Conservation (phyloP, 257 asterid species). For the Buddleja alternifolia region DNA sequence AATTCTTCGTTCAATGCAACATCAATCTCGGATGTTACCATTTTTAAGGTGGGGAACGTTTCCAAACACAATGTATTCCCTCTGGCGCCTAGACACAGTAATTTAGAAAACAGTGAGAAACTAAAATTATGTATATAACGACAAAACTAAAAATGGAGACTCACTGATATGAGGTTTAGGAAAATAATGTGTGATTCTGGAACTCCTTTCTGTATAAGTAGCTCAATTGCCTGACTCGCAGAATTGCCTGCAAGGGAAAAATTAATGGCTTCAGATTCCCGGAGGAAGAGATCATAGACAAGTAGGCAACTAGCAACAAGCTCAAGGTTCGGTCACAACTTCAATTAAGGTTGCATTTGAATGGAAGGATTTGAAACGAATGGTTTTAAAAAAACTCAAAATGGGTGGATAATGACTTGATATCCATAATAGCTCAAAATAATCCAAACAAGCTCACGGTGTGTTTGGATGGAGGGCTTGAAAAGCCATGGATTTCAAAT, state of each 20-base stretch:
- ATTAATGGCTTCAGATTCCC: neutral
- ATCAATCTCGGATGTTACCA: conserved; percentile 65
- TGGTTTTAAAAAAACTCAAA: too few relatives aligned
- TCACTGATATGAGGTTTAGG: conserved; percentile 72
- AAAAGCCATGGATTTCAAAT: too few relatives aligned
- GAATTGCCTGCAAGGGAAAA: conserved; percentile 54
- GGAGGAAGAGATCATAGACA: neutral
- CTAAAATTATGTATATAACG: neutral
- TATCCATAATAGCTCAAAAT: too few relatives aligned
- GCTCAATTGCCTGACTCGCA: conserved; percentile 72
- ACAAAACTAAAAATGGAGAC: conserved; percentile 25
- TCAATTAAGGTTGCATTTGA: too few relatives aligned
- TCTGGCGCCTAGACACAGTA: conserved; percentile 53
- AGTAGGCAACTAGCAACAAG: too few relatives aligned
- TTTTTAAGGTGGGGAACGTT: conserved; percentile 56
- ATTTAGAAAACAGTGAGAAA: conserved; percentile 1
- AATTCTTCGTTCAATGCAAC: conserved; percentile 40
- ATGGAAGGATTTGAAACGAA: too few relatives aligned
- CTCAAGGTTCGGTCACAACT: too few relatives aligned
- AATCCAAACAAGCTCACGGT: too few relatives aligned
- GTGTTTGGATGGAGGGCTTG: too few relatives aligned
- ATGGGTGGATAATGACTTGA: too few relatives aligned
- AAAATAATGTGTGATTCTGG: conserved; percentile 77
- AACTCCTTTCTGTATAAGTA: conserved; percentile 67
- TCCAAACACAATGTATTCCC: conserved; percentile 59